phyloP scores from a whole-genome alignment of 2,329 filamentous ascomycete species.

The Leptographium wingfieldii region DNA sequence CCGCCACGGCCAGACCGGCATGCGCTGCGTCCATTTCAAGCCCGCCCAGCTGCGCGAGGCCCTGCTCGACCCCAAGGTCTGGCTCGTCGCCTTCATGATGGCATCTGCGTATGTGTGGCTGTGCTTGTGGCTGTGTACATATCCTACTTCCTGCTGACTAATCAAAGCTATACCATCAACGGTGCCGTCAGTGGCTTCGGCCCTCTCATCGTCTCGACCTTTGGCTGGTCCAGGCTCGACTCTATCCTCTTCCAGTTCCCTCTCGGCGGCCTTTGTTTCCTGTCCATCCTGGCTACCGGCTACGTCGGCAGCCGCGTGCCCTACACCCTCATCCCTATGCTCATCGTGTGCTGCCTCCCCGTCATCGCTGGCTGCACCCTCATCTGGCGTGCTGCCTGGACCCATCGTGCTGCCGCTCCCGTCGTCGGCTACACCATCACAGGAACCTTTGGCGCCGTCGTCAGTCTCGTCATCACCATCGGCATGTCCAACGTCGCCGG shows the following conservation, averaged over 20 bases:
- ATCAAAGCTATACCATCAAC: slow-evolving; percentile 49
- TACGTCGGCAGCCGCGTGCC: slow-evolving; percentile 46
- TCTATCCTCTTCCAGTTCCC: slow-evolving; percentile 66
- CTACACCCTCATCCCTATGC: slow-evolving; percentile 52
- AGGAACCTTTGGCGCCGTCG: slow-evolving; percentile 60
- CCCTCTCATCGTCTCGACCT: slow-evolving; percentile 58
- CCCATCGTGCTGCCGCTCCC: slow-evolving; percentile 49
- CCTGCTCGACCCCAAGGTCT: slow-evolving; percentile 46
- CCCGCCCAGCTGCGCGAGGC: slow-evolving; percentile 44
- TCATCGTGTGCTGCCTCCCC: slow-evolving; percentile 55
- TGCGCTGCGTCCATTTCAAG: slow-evolving; percentile 50
- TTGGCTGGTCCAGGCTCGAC: slow-evolving; percentile 50
- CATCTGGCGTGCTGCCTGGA: slow-evolving; percentile 60
- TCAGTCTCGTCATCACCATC: slow-evolving; percentile 41
- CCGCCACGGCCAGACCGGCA: slow-evolving; percentile 48
- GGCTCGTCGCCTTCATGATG: slow-evolving; percentile 56
- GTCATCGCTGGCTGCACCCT: slow-evolving; percentile 63
- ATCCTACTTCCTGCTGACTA: not conserved
- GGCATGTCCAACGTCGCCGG: slow-evolving; percentile 59
- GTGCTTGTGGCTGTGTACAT: not conserved
- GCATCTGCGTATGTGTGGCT: slow-evolving; percentile 36
- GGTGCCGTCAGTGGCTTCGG: slow-evolving; percentile 60
- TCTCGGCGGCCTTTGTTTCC: slow-evolving; percentile 53
- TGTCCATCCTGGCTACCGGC: slow-evolving; percentile 54
- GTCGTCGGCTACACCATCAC: slow-evolving; percentile 61